These are phyloP conservation scores for Wickerhamomyces sydowiorum DNA, from an alignment of 805 yeast genomes.

Conservation along the genomic window DNA sequence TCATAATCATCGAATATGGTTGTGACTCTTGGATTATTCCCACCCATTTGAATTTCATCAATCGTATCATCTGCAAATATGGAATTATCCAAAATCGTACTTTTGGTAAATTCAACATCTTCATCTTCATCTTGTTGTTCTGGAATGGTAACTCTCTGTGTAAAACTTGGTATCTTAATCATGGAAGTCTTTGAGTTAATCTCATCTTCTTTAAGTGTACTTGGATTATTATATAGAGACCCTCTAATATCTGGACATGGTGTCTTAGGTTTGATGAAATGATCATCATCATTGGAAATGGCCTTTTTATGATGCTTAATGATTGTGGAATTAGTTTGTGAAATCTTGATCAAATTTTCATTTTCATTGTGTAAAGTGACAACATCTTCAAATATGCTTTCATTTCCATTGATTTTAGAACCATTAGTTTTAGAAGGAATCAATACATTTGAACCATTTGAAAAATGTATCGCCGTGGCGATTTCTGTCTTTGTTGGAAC, in stretches of 20 bases:
- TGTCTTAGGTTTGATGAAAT: background rate
- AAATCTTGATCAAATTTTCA: constrained; percentile 6
- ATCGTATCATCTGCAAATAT: constrained; percentile 21
- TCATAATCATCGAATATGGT: constrained; percentile 20
- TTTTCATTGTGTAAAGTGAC: constrained; percentile 3
- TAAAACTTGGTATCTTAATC: constrained; percentile 9
- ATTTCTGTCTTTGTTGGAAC: constrained; percentile 19
- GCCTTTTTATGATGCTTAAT: constrained; percentile 20
- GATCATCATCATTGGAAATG: constrained; percentile 6
- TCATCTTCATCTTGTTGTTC: background rate
- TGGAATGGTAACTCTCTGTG: constrained; percentile 3
- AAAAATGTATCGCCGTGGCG: constrained; percentile 20
- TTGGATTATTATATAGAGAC: constrained; percentile 17
- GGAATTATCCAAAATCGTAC: constrained; percentile 16
- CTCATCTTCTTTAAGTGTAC: constrained; percentile 14
- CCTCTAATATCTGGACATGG: constrained; percentile 17
- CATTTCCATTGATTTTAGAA: constrained; percentile 7
- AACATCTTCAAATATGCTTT: constrained; percentile 21
- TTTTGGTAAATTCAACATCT: constrained; percentile 9
- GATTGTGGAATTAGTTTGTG: constrained; percentile 14
- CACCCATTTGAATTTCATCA: constrained; percentile 10
- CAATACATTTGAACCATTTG: constrained; percentile 21
- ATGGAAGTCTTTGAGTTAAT: constrained; percentile 5
- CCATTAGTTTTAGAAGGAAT: constrained; percentile 11
- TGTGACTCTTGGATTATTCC: constrained; percentile 21